Evolutionary conservation across 1,139 yeast genomes (phyloP).

Genomic region (Geotrichum europaeum): DNA sequence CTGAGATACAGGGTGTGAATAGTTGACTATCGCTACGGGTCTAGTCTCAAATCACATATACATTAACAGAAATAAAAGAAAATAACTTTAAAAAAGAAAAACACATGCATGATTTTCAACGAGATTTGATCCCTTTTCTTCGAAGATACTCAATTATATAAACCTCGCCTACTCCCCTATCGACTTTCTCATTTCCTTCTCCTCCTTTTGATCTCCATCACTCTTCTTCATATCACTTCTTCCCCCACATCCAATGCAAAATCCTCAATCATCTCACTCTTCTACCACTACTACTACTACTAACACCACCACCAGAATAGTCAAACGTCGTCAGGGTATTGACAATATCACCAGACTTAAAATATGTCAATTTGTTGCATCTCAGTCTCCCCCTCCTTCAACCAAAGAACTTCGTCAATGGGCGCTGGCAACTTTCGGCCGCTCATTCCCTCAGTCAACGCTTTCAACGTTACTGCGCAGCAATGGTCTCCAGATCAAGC

Average conservation of each 20-base stretch:
- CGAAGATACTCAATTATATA: too few species aligned
- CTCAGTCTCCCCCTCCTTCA: slow-evolving; percentile 3
- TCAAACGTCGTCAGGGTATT: slow-evolving; percentile 3
- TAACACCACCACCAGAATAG: background rate
- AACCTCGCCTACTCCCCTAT: too few species aligned
- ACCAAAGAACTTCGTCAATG: slow-evolving; percentile 8
- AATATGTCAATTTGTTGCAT: slow-evolving; percentile 10
- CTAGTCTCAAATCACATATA: too few species aligned
- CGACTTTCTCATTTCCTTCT: too few species aligned
- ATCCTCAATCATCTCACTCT: background rate
- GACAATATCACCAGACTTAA: slow-evolving; percentile 7
- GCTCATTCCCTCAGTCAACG: slow-evolving; percentile 12
- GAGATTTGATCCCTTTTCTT: too few species aligned
- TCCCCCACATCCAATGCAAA: background rate
- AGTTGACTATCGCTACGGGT: too few species aligned
- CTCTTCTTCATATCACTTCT: background rate
- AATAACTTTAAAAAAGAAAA: too few species aligned
- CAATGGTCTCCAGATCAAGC: slow-evolving; percentile 9
- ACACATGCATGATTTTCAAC: too few species aligned
- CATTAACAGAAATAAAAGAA: too few species aligned
- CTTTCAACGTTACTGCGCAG: slow-evolving; percentile 11
- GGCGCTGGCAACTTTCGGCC: slow-evolving; percentile 7
- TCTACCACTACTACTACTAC: background rate
- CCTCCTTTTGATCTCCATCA: background rate
- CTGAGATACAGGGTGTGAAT: too few species aligned